Percentiles rank a stretch among this genome's conserved stretches.
These are phyloP conservation scores for Aspergillus bertholletiae DNA, from an alignment of 495 filamentous ascomycete genomes.

Conservation along the genomic window DNA sequence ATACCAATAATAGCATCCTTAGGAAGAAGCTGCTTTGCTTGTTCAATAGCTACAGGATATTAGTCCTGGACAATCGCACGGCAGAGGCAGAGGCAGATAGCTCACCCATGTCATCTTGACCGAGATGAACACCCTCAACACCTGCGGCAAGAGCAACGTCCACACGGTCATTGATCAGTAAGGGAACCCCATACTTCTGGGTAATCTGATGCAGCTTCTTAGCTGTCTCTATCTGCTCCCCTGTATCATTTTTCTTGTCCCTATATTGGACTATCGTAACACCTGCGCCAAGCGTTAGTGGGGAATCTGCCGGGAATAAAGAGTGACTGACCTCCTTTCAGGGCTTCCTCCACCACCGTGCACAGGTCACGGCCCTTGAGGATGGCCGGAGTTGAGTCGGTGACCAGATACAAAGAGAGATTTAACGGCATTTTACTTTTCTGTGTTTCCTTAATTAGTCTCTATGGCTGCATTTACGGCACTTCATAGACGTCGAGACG, in stretches of 20 bases:
- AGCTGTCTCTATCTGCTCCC: slow-evolving; percentile 65
- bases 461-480: background rate
- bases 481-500: too few relatives aligned
- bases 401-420: slow-evolving; percentile 82
- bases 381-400: slow-evolving; percentile 80
- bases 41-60: slow-evolving; percentile 48
- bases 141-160: slow-evolving; percentile 84
- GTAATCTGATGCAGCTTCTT: slow-evolving; percentile 68
- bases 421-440: slow-evolving; percentile 38
- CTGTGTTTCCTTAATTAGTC: background rate
- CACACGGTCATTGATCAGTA: slow-evolving; percentile 94
- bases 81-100: slow-evolving; percentile 13
- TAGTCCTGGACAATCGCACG: slow-evolving; percentile 2
- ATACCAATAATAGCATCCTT: slow-evolving; percentile 68
- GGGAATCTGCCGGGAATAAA: slow-evolving; percentile 3
- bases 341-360: slow-evolving; percentile 69
- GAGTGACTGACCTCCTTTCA: slow-evolving; percentile 59
- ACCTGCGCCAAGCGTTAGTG: slow-evolving; percentile 38
- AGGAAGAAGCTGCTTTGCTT: slow-evolving; percentile 71
- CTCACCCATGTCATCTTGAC: slow-evolving; percentile 87
- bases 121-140: slow-evolving; percentile 89
- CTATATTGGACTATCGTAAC: slow-evolving; percentile 87
- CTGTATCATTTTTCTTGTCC: slow-evolving; percentile 82
- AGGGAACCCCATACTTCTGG: slow-evolving; percentile 62
- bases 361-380: slow-evolving; percentile 67